phyloP scores from a whole-genome alignment of 1,139 yeast species.

The Kodamaea sp. region DNA sequence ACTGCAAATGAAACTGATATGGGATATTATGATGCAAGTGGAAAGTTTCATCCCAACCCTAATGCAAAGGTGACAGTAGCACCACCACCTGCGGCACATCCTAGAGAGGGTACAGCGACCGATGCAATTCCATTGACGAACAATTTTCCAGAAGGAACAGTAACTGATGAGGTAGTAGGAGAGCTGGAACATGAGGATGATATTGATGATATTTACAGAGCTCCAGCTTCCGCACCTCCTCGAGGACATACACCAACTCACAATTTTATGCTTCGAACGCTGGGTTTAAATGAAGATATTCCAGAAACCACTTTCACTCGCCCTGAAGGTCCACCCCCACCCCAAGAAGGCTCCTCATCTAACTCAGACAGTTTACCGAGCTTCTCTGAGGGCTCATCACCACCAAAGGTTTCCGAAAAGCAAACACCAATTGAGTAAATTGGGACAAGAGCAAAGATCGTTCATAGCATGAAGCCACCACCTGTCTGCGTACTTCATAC shows the following conservation, averaged over 20 bases:
- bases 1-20: constrained; percentile 69
- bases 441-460: no score
- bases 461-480: no score
- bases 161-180: constrained; percentile 11
- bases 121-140: constrained; percentile 13
- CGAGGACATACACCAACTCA: constrained; percentile 8
- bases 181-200: neutral
- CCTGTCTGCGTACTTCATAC: no score
- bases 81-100: constrained; percentile 16
- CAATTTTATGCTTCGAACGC: constrained; percentile 8
- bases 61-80: constrained; percentile 21
- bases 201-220: constrained; percentile 7
- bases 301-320: constrained; percentile 1
- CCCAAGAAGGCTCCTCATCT: constrained; percentile 11
- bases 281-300: neutral
- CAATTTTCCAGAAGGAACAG: constrained; percentile 4
- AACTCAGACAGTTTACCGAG: constrained; percentile 16
- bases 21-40: constrained; percentile 77
- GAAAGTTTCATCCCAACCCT: constrained; percentile 50
- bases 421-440: no score
- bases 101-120: constrained; percentile 14
- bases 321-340: constrained; percentile 12
- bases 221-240: constrained; percentile 4
- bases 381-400: constrained; percentile 15
- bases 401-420: constrained; percentile 15